Percentiles rank a stretch among this genome's conserved stretches.
Evolutionary conservation across 2,329 filamentous ascomycete species (phyloP).

Genomic region (Colletotrichum echinochloae): DNA sequence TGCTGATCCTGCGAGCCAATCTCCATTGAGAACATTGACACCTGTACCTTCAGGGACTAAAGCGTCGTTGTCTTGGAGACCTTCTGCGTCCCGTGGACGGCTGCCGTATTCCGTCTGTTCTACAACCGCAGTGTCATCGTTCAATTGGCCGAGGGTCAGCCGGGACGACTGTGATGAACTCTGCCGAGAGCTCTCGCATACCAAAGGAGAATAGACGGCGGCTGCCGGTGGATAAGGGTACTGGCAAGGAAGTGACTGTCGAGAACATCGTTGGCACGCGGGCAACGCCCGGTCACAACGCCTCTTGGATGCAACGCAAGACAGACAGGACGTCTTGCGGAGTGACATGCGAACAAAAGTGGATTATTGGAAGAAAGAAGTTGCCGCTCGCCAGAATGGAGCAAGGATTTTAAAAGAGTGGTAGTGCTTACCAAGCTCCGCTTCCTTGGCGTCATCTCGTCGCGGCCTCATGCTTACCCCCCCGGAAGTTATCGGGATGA

Average conservation of each 20-base stretch:
- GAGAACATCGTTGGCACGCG: slow-evolving; percentile 18
- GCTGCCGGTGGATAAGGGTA: slow-evolving; percentile 22
- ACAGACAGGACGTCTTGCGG: slow-evolving; percentile 26
- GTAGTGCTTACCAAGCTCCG: not conserved
- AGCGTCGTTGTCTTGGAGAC: not conserved
- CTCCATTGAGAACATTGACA: not conserved
- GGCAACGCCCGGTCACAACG: slow-evolving; percentile 21
- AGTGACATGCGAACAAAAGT: slow-evolving; percentile 33
- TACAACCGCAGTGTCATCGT: not conserved
- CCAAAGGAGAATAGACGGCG: not conserved
- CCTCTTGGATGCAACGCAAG: slow-evolving; percentile 26
- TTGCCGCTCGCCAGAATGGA: not conserved
- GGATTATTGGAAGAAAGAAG: not conserved
- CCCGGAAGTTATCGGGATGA: not conserved
- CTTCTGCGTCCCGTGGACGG: not conserved
- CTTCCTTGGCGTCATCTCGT: not conserved
- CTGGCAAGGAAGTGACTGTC: slow-evolving; percentile 20
- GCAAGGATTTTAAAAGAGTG: not conserved
- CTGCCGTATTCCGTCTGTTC: not conserved
- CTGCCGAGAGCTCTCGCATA: not conserved
- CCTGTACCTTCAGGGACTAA: not conserved
- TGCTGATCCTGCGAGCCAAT: not conserved
- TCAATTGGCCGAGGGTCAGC: not conserved
- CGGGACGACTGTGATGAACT: not conserved
- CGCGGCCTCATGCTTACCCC: too few relatives aligned